Conservation (phyloP, 371 early-diverging fungal species). For the Circinella umbellata region DNA sequence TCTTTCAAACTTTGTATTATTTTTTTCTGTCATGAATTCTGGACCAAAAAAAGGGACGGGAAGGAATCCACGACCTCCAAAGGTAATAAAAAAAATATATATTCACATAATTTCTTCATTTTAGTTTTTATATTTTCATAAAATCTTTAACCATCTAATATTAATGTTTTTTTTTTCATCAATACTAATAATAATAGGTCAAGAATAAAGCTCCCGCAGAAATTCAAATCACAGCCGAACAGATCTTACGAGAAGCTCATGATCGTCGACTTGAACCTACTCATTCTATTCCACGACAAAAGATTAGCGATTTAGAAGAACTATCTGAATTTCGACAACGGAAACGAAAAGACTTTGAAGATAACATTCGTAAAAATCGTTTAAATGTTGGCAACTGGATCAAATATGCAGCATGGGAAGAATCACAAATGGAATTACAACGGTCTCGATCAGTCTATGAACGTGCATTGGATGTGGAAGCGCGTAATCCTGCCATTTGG, state of each 20-base stretch:
- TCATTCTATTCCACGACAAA: conserved; percentile 83
- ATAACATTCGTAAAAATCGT: conserved; percentile 85
- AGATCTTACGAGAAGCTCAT: conserved; percentile 94
- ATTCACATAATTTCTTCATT: conserved; percentile 58
- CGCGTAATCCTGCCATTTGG: conserved; percentile 86
- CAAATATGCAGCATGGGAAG: conserved; percentile 97
- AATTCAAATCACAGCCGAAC: conserved; percentile 99
- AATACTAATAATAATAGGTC: conserved; percentile 59
- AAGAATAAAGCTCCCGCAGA: conserved; percentile 97
- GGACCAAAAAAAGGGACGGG: conserved; percentile 46
- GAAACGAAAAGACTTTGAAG: conserved; percentile 95
- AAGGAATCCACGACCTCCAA: conserved; percentile 59
- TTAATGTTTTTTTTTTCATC: too few relatives aligned
- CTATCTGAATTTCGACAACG: conserved; percentile 86
- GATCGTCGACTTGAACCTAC: conserved; percentile 82
- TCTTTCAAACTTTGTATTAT: neutral
- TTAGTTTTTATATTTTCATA: conserved; percentile 16
- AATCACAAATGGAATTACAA: conserved; percentile 82
- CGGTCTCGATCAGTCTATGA: conserved; percentile 92
- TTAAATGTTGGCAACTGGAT: conserved; percentile 90
- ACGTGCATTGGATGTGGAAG: conserved; percentile 91
- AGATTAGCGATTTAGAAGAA: conserved; percentile 92
- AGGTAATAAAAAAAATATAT: conserved; percentile 51
- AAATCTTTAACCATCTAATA: too few relatives aligned
- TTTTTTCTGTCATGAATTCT: conserved; percentile 37